These are phyloP conservation scores for Periconia sp. DNA, from an alignment of 2,329 filamentous ascomycete genomes.

Conservation along the genomic window DNA sequence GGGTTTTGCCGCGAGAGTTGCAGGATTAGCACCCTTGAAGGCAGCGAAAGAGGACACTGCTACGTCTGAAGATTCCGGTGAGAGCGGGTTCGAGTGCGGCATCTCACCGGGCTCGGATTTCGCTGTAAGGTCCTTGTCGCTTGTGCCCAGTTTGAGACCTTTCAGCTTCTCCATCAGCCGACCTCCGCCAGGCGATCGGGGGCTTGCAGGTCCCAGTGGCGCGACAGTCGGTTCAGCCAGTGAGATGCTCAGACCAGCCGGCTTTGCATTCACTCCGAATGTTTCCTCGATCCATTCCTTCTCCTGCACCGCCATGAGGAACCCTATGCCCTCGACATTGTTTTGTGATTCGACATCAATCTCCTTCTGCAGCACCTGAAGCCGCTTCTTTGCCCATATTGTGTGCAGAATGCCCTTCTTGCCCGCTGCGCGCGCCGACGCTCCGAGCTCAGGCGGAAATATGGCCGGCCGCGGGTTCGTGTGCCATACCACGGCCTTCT, in stretches of 20 bases:
- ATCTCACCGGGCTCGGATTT: constrained; percentile 36
- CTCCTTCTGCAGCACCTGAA: constrained; percentile 77
- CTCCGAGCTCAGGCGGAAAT: constrained; percentile 77
- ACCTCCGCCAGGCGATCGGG: constrained; percentile 67
- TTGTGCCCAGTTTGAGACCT: constrained; percentile 79
- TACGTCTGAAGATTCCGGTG: constrained; percentile 67
- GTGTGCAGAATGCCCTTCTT: constrained; percentile 86
- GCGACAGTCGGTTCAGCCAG: constrained; percentile 44
- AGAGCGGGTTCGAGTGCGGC: constrained; percentile 57
- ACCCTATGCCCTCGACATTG: constrained; percentile 81
- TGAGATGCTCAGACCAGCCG: constrained; percentile 46
- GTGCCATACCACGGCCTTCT: constrained; percentile 56
- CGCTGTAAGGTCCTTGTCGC: constrained; percentile 66
- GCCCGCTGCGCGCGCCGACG: constrained; percentile 69
- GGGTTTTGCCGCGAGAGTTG: constrained; percentile 49
- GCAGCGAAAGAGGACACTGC: constrained; percentile 66
- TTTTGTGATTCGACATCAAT: constrained; percentile 74
- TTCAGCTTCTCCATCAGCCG: constrained; percentile 79
- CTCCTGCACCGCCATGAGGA: constrained; percentile 84
- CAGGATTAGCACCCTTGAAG: constrained; percentile 58
- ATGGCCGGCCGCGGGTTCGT: constrained; percentile 87
- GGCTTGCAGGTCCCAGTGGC: constrained; percentile 64
- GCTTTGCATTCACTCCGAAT: constrained; percentile 67
- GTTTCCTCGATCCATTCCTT: constrained; percentile 84
- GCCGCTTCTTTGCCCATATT: constrained; percentile 84